Percentiles rank a stretch among this genome's conserved stretches.
phyloP scores from a whole-genome alignment of 78 protist species.

The Tieghemostelium lacteum region DNA sequence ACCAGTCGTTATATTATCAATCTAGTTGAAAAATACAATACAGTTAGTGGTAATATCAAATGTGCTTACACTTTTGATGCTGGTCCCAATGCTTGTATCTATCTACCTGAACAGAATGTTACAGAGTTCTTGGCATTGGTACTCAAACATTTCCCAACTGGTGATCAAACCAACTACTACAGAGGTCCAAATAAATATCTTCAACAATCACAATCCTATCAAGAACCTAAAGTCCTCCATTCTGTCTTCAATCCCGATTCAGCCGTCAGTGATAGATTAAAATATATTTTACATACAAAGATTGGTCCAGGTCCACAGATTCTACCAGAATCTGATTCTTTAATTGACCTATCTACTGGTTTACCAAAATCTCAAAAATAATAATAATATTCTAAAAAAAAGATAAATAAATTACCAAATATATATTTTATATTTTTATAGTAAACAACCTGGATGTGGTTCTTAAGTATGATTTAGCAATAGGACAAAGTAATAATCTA shows the following conservation, averaged over 20 bases:
- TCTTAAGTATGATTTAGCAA: too few relatives aligned
- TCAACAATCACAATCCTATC: not conserved
- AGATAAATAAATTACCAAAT: not conserved
- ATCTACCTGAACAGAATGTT: conserved; percentile 45
- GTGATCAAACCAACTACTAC: conserved; percentile 14
- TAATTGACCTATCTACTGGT: conserved; percentile 39
- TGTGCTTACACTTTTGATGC: conserved; percentile 99
- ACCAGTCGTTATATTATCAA: conserved; percentile 83
- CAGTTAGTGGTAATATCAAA: conserved; percentile 1
- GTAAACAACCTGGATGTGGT: too few relatives aligned
- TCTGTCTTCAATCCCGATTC: conserved; percentile 26
- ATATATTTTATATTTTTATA: too few relatives aligned
- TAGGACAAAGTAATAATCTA: too few relatives aligned
- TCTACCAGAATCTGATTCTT: conserved; percentile 32
- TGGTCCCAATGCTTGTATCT: conserved; percentile 98
- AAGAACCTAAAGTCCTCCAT: conserved; percentile 14
- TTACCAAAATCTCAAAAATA: conserved; percentile 25
- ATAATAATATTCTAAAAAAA: not conserved
- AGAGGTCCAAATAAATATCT: conserved; percentile 20
- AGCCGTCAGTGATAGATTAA: conserved; percentile 25
- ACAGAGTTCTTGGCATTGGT: conserved; percentile 54
- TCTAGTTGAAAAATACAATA: conserved; percentile 85
- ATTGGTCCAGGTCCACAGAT: conserved; percentile 75
- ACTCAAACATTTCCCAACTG: conserved; percentile 77
- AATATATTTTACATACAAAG: conserved; percentile 60